Base-by-base conservation (phyloP, 2,329 filamentous ascomycete species). In the Xylariaceae sp. region DNA sequence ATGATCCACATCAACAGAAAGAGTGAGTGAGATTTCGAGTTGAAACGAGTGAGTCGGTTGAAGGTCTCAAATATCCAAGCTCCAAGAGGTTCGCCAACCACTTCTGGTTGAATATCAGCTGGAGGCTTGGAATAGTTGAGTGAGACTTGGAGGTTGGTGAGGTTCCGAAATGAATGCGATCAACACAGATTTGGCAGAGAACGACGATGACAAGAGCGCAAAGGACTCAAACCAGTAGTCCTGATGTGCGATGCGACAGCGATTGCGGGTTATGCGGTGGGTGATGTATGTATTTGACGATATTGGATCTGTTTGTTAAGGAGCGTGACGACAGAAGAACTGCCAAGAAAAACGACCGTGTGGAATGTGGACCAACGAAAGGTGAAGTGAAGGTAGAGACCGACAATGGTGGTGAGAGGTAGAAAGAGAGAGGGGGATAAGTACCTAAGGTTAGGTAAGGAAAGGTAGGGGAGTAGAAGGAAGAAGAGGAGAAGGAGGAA, bases 81-180 rank as follows among this genome's bases (percentile, higher is more conserved):
- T 52, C 47, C 50, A 48, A 8, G 25, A 29, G 25, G 14, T 29
- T 8, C n/a, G n/a, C n/a, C n/a, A n/a, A n/a, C n/a, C n/a, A n/a
- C n/a, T n/a, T n/a, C n/a, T n/a, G n/a, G n/a, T n/a, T n/a, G 40
- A 40, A 53, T 54, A 40, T 47, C 39, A 52, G 50, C 48, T 34
- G 43, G 40, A 49, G 53, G 49, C 47, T 44, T 53, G 50, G 49
- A 42, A 37, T 50, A 44, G 40, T 42, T 40, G 22, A 42, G 45
- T 22, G 27, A 40, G 46, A 33, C 20, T 45, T 34, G 34, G 34
- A 23, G 42, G 29, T 45, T 37, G 44, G 17, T 16, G 32, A 34
- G 37, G n/a, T 48, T 40, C n/a, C n/a, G 48, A 50, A 60, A 56
- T 44, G 55, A 60, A 56, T 60, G 61, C 56, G 62, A 59, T 61